These are phyloP conservation scores for Cubamyces sp. DNA, from an alignment of 768 basidiomycete genomes.

Conservation along the genomic window DNA sequence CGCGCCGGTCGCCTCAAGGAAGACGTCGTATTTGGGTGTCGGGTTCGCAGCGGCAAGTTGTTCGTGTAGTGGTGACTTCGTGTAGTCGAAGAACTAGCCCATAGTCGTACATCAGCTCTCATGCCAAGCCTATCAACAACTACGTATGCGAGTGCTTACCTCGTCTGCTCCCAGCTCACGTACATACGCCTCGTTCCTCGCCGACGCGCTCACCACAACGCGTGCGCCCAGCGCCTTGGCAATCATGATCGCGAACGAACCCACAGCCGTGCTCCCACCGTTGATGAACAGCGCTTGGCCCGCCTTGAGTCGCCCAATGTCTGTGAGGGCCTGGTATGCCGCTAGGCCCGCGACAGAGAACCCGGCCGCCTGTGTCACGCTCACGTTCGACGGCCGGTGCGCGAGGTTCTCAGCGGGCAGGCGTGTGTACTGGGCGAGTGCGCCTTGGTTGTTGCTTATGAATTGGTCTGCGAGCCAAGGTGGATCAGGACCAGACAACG, in stretches of 20 bases:
- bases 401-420: conserved; percentile 47
- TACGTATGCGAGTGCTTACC: conserved; percentile 38
- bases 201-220: conserved; percentile 64
- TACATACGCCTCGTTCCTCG: conserved; percentile 61
- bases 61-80: conserved; percentile 50
- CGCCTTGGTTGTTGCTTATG: conserved; percentile 50
- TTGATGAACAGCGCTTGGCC: conserved; percentile 69
- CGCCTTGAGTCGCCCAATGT: conserved; percentile 51
- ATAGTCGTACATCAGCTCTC: neutral
- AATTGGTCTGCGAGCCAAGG: conserved; percentile 33
- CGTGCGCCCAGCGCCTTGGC: conserved; percentile 65
- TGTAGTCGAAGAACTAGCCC: conserved; percentile 62
- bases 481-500: neutral
- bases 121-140: neutral
- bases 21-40: conserved; percentile 54
- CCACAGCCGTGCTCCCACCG: conserved; percentile 71
- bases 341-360: conserved; percentile 62
- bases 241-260: conserved; percentile 71
- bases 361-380: conserved; percentile 62
- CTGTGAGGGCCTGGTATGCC: conserved; percentile 57
- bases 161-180: conserved; percentile 66
- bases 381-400: conserved; percentile 52
- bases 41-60: conserved; percentile 51
- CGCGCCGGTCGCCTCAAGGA: conserved; percentile 63
- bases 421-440: conserved; percentile 59